Conservation (phyloP, 768 basidiomycete species). For the Psilocybe azurescens region DNA sequence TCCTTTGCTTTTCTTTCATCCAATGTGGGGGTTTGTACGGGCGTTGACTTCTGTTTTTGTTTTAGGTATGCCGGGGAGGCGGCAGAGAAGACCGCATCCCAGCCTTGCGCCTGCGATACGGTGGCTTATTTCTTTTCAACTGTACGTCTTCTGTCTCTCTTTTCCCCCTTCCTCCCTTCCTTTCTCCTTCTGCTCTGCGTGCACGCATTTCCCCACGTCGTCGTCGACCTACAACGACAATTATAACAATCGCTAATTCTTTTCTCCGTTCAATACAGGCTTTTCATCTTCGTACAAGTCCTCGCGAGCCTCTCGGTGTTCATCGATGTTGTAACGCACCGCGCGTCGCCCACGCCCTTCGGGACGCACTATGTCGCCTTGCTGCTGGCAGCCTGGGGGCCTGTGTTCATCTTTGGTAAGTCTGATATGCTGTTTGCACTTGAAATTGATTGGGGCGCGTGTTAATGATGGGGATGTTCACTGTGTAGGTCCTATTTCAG, state of each 20-base stretch:
- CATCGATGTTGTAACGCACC: conserved; percentile 49
- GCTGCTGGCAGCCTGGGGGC: conserved; percentile 64
- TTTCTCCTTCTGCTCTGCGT: too few species aligned
- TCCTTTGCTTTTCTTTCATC: too few species aligned
- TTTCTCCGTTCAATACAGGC: conserved; percentile 27
- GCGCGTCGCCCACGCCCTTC: conserved; percentile 51
- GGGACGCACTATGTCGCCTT: conserved; percentile 72
- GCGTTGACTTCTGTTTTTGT: background rate
- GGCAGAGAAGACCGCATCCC: conserved; percentile 31
- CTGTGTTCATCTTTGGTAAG: conserved; percentile 59
- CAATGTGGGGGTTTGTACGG: too few species aligned
- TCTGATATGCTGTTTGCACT: background rate
- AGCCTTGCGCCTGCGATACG: conserved; percentile 50
- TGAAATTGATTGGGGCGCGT: background rate
- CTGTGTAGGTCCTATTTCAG: conserved; percentile 39
- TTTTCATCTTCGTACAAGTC: conserved; percentile 50
- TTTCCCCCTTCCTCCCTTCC: too few species aligned
- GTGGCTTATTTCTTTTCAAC: conserved; percentile 60
- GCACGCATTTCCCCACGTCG: too few species aligned
- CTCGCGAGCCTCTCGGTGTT: conserved; percentile 56
- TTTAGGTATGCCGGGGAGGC: conserved; percentile 21
- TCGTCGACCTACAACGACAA: too few species aligned
- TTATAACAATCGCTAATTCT: too few species aligned
- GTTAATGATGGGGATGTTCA: background rate
- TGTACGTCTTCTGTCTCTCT: conserved; percentile 36